Conservation (phyloP, 2,329 filamentous ascomycete genomes). For the Mycogone perniciosa region DNA sequence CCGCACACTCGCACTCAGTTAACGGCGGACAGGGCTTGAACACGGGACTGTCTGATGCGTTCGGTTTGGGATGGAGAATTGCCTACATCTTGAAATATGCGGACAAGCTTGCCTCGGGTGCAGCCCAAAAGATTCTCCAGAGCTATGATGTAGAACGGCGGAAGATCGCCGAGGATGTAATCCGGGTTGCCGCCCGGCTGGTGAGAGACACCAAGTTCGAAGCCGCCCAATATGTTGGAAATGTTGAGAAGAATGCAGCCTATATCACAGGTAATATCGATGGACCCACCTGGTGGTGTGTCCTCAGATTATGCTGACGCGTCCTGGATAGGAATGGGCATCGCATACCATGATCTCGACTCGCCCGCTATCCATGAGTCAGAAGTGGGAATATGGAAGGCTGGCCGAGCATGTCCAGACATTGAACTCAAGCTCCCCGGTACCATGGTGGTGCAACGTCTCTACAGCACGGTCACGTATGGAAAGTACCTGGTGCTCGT, state of each 20-base stretch:
- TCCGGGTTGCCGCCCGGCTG: conserved; percentile 40
- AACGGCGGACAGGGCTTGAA: conserved; percentile 54
- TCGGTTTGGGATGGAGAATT: conserved; percentile 50
- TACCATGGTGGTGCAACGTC: conserved; percentile 12
- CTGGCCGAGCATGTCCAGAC: conserved; percentile 33
- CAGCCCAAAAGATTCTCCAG: conserved; percentile 25
- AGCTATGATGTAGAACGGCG: conserved; percentile 41
- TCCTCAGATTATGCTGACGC: background rate
- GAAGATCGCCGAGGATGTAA: conserved; percentile 37
- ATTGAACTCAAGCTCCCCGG: conserved; percentile 20
- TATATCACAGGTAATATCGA: conserved; percentile 38
- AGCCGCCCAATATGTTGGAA: conserved; percentile 40
- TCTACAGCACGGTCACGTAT: conserved; percentile 28
- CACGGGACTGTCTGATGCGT: conserved; percentile 50
- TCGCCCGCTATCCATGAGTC: conserved; percentile 31
- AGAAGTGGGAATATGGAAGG: conserved; percentile 30
- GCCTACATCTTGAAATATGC: conserved; percentile 22
- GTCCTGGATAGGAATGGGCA: conserved; percentile 30
- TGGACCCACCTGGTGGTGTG: background rate
- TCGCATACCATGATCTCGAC: conserved; percentile 30
- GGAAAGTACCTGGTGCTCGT: conserved; percentile 26
- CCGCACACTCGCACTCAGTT: conserved; percentile 50
- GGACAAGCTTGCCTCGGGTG: conserved; percentile 15
- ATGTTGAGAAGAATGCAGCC: conserved; percentile 41
- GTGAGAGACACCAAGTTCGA: conserved; percentile 39